These are phyloP conservation scores for Schizopora paradoxa DNA, from an alignment of 1,284 basidiomycete genomes.

Conservation along the genomic window DNA sequence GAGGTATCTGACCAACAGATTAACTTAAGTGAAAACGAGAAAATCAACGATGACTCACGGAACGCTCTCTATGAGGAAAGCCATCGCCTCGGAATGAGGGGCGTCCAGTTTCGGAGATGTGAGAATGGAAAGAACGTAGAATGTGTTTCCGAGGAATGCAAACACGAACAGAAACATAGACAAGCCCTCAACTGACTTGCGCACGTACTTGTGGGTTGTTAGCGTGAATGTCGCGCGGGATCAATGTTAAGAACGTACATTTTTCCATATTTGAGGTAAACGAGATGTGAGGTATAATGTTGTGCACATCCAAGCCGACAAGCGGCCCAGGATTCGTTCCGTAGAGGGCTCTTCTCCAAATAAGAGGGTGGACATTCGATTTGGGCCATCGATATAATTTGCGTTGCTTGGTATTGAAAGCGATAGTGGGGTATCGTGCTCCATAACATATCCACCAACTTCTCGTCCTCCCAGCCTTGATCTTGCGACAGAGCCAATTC, in stretches of 20 bases:
- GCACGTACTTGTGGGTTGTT: slow-evolving; percentile 54
- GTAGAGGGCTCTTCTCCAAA: slow-evolving; percentile 31
- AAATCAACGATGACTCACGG: slow-evolving; percentile 47
- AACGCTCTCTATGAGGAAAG: slow-evolving; percentile 65
- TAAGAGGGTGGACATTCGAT: too few relatives aligned
- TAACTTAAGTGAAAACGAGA: slow-evolving; percentile 13
- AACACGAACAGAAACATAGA: slow-evolving; percentile 91
- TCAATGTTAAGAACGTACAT: slow-evolving; percentile 53
- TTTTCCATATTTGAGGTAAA: slow-evolving; percentile 95
- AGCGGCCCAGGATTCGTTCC: slow-evolving; percentile 73
- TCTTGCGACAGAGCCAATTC: slow-evolving; percentile 47
- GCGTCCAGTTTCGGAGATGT: slow-evolving; percentile 51
- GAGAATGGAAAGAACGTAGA: slow-evolving; percentile 85
- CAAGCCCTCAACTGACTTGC: slow-evolving; percentile 91
- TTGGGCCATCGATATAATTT: too few relatives aligned
- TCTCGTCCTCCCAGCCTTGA: slow-evolving; percentile 26
- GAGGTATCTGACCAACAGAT: slow-evolving; percentile 54
- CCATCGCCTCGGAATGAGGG: slow-evolving; percentile 49
- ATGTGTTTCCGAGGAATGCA: slow-evolving; percentile 86
- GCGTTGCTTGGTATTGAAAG: too few relatives aligned
- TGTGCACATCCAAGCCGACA: slow-evolving; percentile 90
- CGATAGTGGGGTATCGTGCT: too few relatives aligned
- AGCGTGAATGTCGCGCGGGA: neutral
- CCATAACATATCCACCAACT: too few relatives aligned
- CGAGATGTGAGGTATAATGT: slow-evolving; percentile 87